Evolutionary conservation across 805 yeast genomes (phyloP), one percentile per base, ranked within the genome.

Genomic region (Grigorovia transvaalensis): DNA sequence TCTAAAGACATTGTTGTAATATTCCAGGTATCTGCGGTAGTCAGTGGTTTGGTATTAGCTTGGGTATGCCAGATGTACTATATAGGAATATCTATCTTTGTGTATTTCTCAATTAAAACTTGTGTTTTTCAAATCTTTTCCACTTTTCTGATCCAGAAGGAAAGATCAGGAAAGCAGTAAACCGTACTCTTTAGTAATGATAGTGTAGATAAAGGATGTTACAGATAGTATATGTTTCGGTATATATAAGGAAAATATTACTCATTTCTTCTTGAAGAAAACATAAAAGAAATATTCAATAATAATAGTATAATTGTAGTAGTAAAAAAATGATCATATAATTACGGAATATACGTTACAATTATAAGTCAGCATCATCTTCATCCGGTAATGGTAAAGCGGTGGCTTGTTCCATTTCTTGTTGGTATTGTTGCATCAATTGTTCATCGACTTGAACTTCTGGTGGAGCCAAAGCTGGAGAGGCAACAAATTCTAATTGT

Each of bases 311-410:
- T n/a, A n/a, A n/a, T n/a, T n/a, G 27, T 23, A 23, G 27, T 23
- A 23, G n/a, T n/a, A 23, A 23, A 23, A 23, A 23, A 23, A 23
- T 23, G 27, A 23, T 23, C 3, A 23, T 6, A 23, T 23, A 23
- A 23, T 23, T 23, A 23, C 6, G 15, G 15, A 30, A 30, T 13
- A 35, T 33, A 46, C 35, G 23, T 17, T 20, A 33, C 11, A 9
- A 52, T 78, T 88, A 93, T 77, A 93, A 86, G 76, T 93, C 99
- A 70, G 96, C 97, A 70, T 93, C 99, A 73, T 93, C 99, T 80
- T 93, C 99, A 78, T 93, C 99, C 63, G 99, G 99, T 74, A 93
- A 85, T 74, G 99, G 99, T 82, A 93, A 80, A 62, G 97, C 96
- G 64, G 98, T 88, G 68, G 99, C 99, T 77, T 87, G 95, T 73